phyloP scores from a whole-genome alignment of 2,329 filamentous ascomycete genomes.

The Botrytis hyacinthi region DNA sequence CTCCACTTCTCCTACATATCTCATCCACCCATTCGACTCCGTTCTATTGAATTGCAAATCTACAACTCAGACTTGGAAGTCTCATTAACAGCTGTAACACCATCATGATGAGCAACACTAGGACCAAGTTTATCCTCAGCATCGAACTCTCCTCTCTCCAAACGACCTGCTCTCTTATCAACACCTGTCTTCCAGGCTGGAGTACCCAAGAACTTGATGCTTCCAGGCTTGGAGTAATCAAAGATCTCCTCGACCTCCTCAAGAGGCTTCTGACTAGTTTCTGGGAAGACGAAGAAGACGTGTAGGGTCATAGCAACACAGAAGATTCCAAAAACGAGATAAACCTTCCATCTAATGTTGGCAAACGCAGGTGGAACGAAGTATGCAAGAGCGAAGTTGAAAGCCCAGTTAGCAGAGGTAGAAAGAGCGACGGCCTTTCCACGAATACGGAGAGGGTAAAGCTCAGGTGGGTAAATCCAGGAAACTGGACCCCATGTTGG shows the following conservation, averaged over 20 bases:
- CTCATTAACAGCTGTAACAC: constrained; percentile 10
- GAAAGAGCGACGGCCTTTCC: constrained; percentile 54
- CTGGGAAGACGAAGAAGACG: constrained; percentile 55
- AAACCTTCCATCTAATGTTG: constrained; percentile 51
- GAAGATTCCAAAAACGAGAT: constrained; percentile 53
- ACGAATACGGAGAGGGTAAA: constrained; percentile 49
- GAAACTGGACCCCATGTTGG: constrained; percentile 52
- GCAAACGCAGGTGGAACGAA: constrained; percentile 48
- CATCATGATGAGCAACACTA: constrained; percentile 9
- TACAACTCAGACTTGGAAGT: constrained; percentile 13
- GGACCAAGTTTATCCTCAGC: constrained; percentile 32
- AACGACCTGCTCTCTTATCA: constrained; percentile 25
- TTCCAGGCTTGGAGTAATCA: constrained; percentile 38
- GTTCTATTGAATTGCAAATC: background rate
- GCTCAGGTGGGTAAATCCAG: constrained; percentile 51
- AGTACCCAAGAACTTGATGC: constrained; percentile 33
- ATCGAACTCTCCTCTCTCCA: constrained; percentile 36
- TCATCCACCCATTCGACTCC: background rate
- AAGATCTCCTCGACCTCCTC: constrained; percentile 54
- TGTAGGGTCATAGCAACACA: constrained; percentile 51
- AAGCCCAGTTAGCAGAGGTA: constrained; percentile 51
- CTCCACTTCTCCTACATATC: background rate
- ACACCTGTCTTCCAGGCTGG: constrained; percentile 37
- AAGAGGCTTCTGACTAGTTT: constrained; percentile 54
- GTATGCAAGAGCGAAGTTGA: constrained; percentile 50